Evolutionary conservation across 805 yeast genomes (phyloP), one percentile per base, ranked within the genome.

Genomic region (Wickerhamiella kazuoi): DNA sequence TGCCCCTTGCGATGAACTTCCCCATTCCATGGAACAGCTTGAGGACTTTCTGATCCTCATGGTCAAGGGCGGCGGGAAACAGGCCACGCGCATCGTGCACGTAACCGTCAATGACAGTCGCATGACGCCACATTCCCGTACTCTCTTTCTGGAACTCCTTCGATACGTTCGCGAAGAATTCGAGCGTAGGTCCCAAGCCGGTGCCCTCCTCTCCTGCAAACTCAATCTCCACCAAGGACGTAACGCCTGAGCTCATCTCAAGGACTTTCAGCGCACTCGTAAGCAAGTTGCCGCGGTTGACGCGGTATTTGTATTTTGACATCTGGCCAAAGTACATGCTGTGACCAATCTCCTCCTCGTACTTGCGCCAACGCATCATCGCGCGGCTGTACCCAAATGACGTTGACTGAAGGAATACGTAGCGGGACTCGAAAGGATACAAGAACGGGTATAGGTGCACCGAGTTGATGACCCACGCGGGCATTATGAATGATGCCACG

Each of bases 171-270:
- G 96, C 74, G 52, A 83, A 87, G 52, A 90, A 87, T 57, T 87
- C 98, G 46, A 86, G 63, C 0, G 98, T 87, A 3, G 98, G 98
- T 0, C 98, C 98, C 34, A 84, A 61, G 0, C 98, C 98, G 0
- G 94, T 77, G n/a, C 97, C 98, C 5, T 69, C 94, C 55, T 87
- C 98, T 46, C 78, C 84, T 45, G 68, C 73, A 50, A 79, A 87
- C 54, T 86, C 94, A 41, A 90, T 75, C 50, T 87, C 97, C 18
- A 87, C 60, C 3, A 80, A 64, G 21, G 83, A 78, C 1, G 94
- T 84, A n/a, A 76, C 68, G 0, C 79, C 60, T 0, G 90, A 93
- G 54, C 82, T 78, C 37, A 71, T 61, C 34, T 74, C 77, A 56
- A 90, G 61, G 2, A 86, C 79, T 50, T 81, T 81, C 37, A 79